Conservation (phyloP, 345 rosid species). For the Arabidopsis arenosa region DNA sequence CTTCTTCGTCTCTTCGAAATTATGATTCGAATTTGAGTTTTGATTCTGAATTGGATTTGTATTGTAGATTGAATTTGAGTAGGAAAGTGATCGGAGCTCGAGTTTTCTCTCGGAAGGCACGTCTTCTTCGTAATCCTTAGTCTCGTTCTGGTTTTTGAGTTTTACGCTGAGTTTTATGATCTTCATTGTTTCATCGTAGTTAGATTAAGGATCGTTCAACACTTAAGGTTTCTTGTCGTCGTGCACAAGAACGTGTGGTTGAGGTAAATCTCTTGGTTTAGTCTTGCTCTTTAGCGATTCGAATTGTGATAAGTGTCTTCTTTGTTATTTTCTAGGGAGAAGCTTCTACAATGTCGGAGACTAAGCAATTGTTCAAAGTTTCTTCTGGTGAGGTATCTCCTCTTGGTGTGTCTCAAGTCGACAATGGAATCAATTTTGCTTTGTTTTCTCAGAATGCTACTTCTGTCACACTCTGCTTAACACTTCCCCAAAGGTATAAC, state of each 20-base stretch:
- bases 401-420: constrained; percentile 77
- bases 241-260: constrained; percentile 61
- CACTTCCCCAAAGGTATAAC: constrained; percentile 66
- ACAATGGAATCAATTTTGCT: constrained; percentile 82
- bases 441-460: constrained; percentile 85
- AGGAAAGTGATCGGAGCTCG: constrained; percentile 41
- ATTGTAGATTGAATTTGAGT: constrained; percentile 56
- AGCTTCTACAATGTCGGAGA: constrained; percentile 51
- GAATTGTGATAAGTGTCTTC: not conserved
- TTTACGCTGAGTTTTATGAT: not conserved
- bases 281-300: not conserved
- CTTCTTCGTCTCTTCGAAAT: not conserved
- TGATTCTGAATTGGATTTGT: constrained; percentile 28
- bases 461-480: constrained; percentile 78
- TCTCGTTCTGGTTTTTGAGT: not conserved
- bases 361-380: constrained; percentile 48
- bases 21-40: not conserved
- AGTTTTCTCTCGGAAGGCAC: constrained; percentile 56
- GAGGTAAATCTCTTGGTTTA: constrained; percentile 53
- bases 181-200: constrained; percentile 38
- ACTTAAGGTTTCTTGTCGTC: constrained; percentile 52
- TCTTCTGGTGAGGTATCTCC: constrained; percentile 82
- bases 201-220: constrained; percentile 51
- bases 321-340: constrained; percentile 52
- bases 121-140: constrained; percentile 34